Percentiles rank a stretch among this genome's conserved stretches.
phyloP scores from a whole-genome alignment of 2,329 filamentous ascomycete genomes.

The Apiospora marii region DNA sequence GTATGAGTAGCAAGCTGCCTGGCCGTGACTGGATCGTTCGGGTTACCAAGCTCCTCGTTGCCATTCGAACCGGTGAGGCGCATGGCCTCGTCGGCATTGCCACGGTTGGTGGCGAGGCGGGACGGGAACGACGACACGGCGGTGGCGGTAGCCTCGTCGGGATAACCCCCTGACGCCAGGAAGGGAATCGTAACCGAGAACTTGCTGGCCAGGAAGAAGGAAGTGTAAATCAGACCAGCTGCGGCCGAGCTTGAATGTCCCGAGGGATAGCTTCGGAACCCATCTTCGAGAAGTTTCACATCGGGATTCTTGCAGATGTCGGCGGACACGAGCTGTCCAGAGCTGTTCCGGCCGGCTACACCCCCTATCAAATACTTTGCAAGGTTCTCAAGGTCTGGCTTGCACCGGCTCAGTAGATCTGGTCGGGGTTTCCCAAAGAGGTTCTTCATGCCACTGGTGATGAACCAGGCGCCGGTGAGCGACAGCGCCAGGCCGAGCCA shows the following conservation, averaged over 20 bases:
- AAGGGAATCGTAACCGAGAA: constrained; percentile 79
- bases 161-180: constrained; percentile 59
- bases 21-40: constrained; percentile 39
- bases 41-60: constrained; percentile 38
- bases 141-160: constrained; percentile 51
- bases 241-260: constrained; percentile 80
- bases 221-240: constrained; percentile 83
- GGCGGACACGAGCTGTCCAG: constrained; percentile 76
- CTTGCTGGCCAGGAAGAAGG: constrained; percentile 86
- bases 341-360: constrained; percentile 55
- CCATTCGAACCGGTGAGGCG: constrained; percentile 42
- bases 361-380: constrained; percentile 69
- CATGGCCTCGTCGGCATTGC: constrained; percentile 46
- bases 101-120: constrained; percentile 61
- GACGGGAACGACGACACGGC: constrained; percentile 77
- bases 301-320: constrained; percentile 77
- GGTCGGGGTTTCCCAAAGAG: constrained; percentile 75
- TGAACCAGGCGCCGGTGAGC: constrained; percentile 75
- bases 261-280: constrained; percentile 84
- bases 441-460: constrained; percentile 88
- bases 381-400: constrained; percentile 75
- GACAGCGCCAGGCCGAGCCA: constrained; percentile 83
- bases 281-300: constrained; percentile 71
- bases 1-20: constrained; percentile 46
- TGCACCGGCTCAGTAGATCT: constrained; percentile 81